Conservation (phyloP, 768 basidiomycete genomes). For the Pholiota conissans region DNA sequence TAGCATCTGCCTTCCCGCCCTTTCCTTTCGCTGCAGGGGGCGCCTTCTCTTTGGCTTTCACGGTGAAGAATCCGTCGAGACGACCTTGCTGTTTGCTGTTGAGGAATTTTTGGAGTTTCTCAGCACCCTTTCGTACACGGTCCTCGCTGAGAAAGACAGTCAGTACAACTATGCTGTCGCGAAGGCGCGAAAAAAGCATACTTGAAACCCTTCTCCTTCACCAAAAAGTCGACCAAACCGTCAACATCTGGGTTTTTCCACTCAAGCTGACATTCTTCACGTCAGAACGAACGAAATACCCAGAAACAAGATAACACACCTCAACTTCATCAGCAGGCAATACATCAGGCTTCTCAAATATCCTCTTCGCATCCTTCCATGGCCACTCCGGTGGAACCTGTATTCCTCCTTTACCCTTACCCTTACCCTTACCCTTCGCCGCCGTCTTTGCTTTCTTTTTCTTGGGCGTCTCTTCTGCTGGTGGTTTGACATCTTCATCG, state of each 20-base stretch:
- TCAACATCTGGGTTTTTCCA: slow-evolving; percentile 95
- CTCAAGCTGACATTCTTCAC: slow-evolving; percentile 60
- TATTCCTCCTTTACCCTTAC: slow-evolving; percentile 76
- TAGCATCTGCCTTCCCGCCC: slow-evolving; percentile 19
- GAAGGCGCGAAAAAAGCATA: slow-evolving; percentile 35
- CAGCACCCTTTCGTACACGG: slow-evolving; percentile 91
- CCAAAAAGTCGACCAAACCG: slow-evolving; percentile 90
- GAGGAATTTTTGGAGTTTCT: slow-evolving; percentile 86
- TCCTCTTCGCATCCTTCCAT: slow-evolving; percentile 90
- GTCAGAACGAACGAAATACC: neutral
- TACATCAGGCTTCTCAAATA: slow-evolving; percentile 92
- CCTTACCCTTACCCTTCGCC: slow-evolving; percentile 44
- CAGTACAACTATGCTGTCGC: neutral
- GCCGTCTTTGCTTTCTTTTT: slow-evolving; percentile 38
- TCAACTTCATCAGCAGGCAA: slow-evolving; percentile 82
- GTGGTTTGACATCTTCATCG: slow-evolving; percentile 24
- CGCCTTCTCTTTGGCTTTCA: slow-evolving; percentile 57
- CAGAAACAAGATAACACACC: slow-evolving; percentile 49
- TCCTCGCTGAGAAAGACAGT: slow-evolving; percentile 71
- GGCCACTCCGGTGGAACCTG: slow-evolving; percentile 94
- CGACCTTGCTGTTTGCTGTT: slow-evolving; percentile 94
- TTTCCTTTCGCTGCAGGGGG: slow-evolving; percentile 24
- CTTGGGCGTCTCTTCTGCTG: slow-evolving; percentile 29
- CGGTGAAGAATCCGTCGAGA: slow-evolving; percentile 92
- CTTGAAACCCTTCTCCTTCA: slow-evolving; percentile 97